Evolutionary conservation across 83 land plant species (phyloP), one percentile per base, ranked within the genome.

Genomic region (Picea engelmannii): DNA sequence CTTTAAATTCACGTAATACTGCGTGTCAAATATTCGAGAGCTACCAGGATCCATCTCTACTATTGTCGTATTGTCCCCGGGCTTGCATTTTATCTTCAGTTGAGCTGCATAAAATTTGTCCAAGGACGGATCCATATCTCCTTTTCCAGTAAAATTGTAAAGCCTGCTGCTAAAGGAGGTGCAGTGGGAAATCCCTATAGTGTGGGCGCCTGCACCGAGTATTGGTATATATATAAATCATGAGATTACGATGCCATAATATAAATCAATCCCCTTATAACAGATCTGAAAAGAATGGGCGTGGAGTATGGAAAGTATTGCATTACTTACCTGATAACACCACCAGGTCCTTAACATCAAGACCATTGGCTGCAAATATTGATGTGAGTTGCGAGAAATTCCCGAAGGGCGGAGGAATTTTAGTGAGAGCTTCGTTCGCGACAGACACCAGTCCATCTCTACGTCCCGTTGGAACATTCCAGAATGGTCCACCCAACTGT

Each of bases 381-480:
- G 63, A 7, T 60, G 23, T 62, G 20, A 90, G 84, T 21, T 82
- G 75, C n/a, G 88, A 60, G 73, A 89, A 85, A 64, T 83, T 89
- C 79, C 24, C 42, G 4, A 55, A 38, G 63, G 92, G 92, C 55
- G 85, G 27, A 21, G 94, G 94, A 23, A 92, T 82, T 20, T 84
- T 24, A 42, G 5, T 60, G 18, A 80, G 55, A 21, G 89, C 90
- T 44, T 82, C 86, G 5, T 89, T n/a, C 5, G 64, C 67, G 11
- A 44, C 55, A 5, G 93, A 93, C 2, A 85, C 64, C 2, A 40
- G 5, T 15, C 93, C 92, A 78, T 93, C 93, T 82, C 89, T 81
- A 3, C 92, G 80, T 20, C 93, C 90, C 0, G 87, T 85, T 31
- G 93, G 92, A 10, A 93, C 93, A 7, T 73, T 80, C 93, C 90